A percentile compares a stretch with the other conserved stretches of the same genome.
These are phyloP conservation scores for Tuber borchii DNA, from an alignment of 495 filamentous ascomycete genomes.

Conservation along the genomic window DNA sequence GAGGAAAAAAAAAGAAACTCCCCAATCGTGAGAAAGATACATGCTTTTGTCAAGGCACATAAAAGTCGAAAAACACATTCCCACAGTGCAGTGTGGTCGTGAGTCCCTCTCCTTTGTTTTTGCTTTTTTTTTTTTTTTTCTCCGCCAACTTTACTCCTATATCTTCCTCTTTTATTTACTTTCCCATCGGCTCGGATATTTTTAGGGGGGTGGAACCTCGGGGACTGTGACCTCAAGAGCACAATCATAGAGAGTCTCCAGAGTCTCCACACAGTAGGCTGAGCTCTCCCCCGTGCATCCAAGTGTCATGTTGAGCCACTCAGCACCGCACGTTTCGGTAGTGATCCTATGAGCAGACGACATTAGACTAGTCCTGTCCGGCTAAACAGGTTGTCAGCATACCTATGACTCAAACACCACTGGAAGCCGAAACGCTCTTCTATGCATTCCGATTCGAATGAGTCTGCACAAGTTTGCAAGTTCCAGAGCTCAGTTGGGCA, in stretches of 20 bases:
- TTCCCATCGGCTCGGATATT: not conserved
- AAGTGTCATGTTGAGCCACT: constrained; percentile 34
- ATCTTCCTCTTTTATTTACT: not conserved
- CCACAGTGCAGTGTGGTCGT: constrained; percentile 1
- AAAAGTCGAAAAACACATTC: not conserved
- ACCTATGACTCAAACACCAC: constrained; percentile 29
- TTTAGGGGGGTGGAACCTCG: constrained; percentile 6
- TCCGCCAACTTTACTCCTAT: not conserved
- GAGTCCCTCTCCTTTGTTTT: not conserved
- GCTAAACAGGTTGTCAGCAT: not conserved
- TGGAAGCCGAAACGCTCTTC: constrained; percentile 29
- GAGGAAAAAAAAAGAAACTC: not conserved
- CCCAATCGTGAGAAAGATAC: not conserved
- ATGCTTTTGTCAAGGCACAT: not conserved
- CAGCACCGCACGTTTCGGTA: constrained; percentile 9
- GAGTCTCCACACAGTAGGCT: constrained; percentile 29
- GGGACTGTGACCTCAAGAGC: constrained; percentile 14
- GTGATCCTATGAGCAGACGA: constrained; percentile 17
- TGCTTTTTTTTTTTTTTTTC: not conserved
- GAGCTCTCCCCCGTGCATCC: constrained; percentile 25
- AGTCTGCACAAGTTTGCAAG: constrained; percentile 15
- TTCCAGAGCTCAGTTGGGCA: constrained; percentile 15
- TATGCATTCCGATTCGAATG: constrained; percentile 24
- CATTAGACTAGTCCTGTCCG: not conserved
- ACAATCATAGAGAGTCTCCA: constrained; percentile 25